Base-by-base conservation (phyloP, 2,329 filamentous ascomycete species). In the Calonectria pteridis region DNA sequence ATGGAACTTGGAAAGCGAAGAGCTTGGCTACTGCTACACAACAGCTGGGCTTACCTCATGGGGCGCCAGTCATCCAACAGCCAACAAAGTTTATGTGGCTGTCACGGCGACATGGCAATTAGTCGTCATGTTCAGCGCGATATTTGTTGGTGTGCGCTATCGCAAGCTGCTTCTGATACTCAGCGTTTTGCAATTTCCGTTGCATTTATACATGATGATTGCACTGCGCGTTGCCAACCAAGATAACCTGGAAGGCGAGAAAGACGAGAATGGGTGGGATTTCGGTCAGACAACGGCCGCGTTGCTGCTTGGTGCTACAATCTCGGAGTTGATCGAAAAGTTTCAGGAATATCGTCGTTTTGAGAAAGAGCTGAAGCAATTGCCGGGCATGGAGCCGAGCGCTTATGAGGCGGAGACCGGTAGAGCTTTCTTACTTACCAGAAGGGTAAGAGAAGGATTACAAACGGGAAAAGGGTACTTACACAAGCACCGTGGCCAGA, bases 191-290 rank as follows among this genome's bases (percentile, higher is more conserved):
- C 55, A 62, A 20, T 62, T 62, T 11, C 55, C 55, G 5, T 5
- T 62, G 6, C 55, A 62, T 37, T 28, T 62, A 28, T 62, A 62
- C 16, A 62, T 62, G 55, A 40, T 62, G 55, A 62, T 62, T 37
- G 33, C 55, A 13, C 33, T 62, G 35, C 55, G 55, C 18, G 11
- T 62, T 18, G 55, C 35, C 55, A 62, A 62, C 35, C 55, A 62
- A 28, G 23, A 62, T 10, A 3, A 40, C 6, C 2, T 62, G 35
- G 55, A 40, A 18, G 55, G 55, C n/a, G 55, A 59, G n/a, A 33
- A 59, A 28, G 55, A 33, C 7, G 55, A 59, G n/a, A 59, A 59
- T 20, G 55, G 55, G 4, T 59, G 55, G 55, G 55, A 59, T 40
- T 59, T 59, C 23, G 55, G 55, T 14, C 55, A 59, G 35, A 59